Conservation (phyloP, 2,329 filamentous ascomycete genomes). For the Ceratocystiopsis sp. region DNA sequence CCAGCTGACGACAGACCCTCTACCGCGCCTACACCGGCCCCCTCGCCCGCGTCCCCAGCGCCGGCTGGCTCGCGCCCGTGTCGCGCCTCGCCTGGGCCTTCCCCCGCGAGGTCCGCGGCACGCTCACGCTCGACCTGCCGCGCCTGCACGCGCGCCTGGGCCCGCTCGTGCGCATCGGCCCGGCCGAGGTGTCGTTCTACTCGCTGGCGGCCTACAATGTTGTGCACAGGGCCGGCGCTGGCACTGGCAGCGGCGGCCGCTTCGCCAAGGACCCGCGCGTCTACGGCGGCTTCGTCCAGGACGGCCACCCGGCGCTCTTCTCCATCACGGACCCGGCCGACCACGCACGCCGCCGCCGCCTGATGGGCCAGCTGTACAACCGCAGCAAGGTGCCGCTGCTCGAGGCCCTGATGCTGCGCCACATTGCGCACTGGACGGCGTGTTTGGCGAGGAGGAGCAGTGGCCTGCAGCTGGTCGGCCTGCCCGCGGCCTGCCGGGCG, state of each 20-base stretch:
- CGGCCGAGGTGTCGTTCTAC: conserved; percentile 5
- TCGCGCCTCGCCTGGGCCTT: conserved; percentile 5
- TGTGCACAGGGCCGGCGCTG: conserved; percentile 3
- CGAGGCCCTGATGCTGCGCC: conserved; percentile 1
- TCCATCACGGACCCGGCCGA: conserved; percentile 3
- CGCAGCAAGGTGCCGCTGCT: conserved; percentile 4
- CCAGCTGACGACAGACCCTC: too few relatives aligned
- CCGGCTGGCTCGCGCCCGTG: conserved; percentile 1
- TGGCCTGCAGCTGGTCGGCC: neutral
- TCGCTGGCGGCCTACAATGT: conserved; percentile 4
- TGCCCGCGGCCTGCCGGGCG: conserved; percentile 1
- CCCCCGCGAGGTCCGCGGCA: conserved; percentile 2
- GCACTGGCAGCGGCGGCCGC: too few relatives aligned
- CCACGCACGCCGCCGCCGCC: conserved; percentile 3
- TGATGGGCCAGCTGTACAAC: conserved; percentile 7
- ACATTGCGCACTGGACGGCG: neutral
- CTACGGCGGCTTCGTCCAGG: conserved; percentile 7
- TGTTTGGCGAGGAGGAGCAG: neutral
- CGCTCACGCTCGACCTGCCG: conserved; percentile 4
- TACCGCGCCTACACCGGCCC: neutral
- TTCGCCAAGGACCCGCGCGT: conserved; percentile 5
- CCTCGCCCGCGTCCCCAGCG: neutral
- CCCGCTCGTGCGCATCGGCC: conserved; percentile 5
- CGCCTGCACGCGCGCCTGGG: conserved; percentile 2
- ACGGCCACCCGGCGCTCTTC: conserved; percentile 3